Conservation (phyloP, 2,329 filamentous ascomycete species). For the Periconia sp. region DNA sequence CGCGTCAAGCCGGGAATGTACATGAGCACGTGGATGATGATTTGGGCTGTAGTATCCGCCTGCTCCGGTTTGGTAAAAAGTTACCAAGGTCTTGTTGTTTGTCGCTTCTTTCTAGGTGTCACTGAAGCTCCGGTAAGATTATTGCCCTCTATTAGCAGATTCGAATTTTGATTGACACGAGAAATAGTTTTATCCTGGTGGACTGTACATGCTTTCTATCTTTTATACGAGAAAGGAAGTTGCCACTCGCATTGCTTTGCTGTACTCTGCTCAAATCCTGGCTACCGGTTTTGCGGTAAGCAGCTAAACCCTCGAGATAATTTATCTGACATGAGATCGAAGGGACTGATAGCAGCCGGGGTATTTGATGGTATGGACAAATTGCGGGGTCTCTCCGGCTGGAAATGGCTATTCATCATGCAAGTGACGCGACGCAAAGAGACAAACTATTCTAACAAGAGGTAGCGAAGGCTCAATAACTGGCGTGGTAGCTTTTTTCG, state of each 20-base stretch:
- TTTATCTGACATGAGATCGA: background rate
- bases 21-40: constrained; percentile 37
- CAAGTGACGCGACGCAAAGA: constrained; percentile 18
- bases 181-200: constrained; percentile 59
- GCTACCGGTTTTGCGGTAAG: constrained; percentile 42
- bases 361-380: constrained; percentile 39
- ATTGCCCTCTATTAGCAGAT: background rate
- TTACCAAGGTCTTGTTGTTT: constrained; percentile 35
- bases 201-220: constrained; percentile 63
- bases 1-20: constrained; percentile 35
- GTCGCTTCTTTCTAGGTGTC: constrained; percentile 34
- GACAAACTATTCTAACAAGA: constrained; percentile 1
- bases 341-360: constrained; percentile 47
- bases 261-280: constrained; percentile 45
- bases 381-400: constrained; percentile 34
- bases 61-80: constrained; percentile 36
- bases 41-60: constrained; percentile 41
- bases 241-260: constrained; percentile 37
- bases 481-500: constrained; percentile 27
- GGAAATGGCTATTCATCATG: constrained; percentile 45
- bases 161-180: background rate
- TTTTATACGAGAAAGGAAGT: constrained; percentile 63
- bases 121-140: constrained; percentile 22
- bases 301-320: background rate
- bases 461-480: constrained; percentile 29